These are phyloP conservation scores for Entomophthora muscae DNA, from an alignment of 371 early-diverging fungal species.

Conservation along the genomic window DNA sequence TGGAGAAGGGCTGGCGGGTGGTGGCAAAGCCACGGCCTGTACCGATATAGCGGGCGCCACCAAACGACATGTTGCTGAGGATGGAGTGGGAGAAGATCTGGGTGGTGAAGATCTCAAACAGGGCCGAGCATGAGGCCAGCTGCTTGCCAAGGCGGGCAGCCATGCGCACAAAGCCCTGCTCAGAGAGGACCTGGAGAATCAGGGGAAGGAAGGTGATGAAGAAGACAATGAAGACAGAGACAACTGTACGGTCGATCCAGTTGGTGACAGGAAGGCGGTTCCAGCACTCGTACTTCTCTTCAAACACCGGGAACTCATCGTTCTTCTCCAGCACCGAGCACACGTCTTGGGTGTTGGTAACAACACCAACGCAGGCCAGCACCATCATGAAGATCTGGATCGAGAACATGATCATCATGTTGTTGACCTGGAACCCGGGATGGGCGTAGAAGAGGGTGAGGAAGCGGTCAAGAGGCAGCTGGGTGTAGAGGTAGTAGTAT, in stretches of 20 bases:
- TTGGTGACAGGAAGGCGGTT: conserved; percentile 57
- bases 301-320: conserved; percentile 17
- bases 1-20: conserved; percentile 51
- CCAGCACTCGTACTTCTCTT: conserved; percentile 22
- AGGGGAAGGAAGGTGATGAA: conserved; percentile 72
- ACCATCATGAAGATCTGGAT: conserved; percentile 71
- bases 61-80: conserved; percentile 59
- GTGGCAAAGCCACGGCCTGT: conserved; percentile 86
- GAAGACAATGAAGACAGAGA: conserved; percentile 63
- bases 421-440: conserved; percentile 83
- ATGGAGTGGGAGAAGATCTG: conserved; percentile 76
- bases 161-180: conserved; percentile 63
- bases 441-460: conserved; percentile 80
- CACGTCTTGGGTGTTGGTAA: conserved; percentile 19
- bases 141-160: conserved; percentile 62
- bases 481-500: conserved; percentile 76
- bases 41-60: conserved; percentile 72
- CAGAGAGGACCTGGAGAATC: conserved; percentile 69
- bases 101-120: conserved; percentile 82
- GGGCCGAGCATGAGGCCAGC: conserved; percentile 60
- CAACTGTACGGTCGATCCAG: conserved; percentile 69
- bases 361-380: conserved; percentile 51
- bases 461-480: conserved; percentile 68
- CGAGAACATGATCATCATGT: conserved; percentile 73
- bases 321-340: conserved; percentile 4